phyloP scores from a whole-genome alignment of 139 green algal species.

The Chlamydomonas sp. region DNA sequence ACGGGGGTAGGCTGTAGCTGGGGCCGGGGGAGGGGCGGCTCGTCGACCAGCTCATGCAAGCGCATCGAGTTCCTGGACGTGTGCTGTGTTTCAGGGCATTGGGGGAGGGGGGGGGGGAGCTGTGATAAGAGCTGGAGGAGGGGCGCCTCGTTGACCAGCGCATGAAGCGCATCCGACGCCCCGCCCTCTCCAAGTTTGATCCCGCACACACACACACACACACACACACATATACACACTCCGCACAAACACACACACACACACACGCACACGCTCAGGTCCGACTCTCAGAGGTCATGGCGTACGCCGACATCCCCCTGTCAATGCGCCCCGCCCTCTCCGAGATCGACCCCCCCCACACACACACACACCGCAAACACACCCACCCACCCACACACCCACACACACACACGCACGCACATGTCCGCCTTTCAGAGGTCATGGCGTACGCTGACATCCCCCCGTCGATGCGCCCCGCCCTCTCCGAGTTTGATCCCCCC shows the following conservation, averaged over 20 bases:
- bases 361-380: no score
- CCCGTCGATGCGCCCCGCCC: constrained; percentile 45
- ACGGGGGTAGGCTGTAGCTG: constrained; percentile 47
- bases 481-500: constrained; percentile 41
- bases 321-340: constrained; percentile 47
- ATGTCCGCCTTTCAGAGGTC: constrained; percentile 46
- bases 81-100: no score
- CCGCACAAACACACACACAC: no score
- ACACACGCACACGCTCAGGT: no score
- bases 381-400: no score
- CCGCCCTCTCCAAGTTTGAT: constrained; percentile 39
- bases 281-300: constrained; percentile 52
- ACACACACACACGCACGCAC: no score
- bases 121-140: constrained; percentile 34
- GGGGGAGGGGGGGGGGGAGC: no score
- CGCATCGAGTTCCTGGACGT: constrained; percentile 56
- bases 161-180: constrained; percentile 39
- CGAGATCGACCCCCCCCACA: constrained; percentile 30
- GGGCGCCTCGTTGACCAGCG: constrained; percentile 48
- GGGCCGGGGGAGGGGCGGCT: constrained; percentile 38
- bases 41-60: constrained; percentile 48
- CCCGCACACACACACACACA: no score
- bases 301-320: constrained; percentile 53
- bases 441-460: constrained; percentile 61
- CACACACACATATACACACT: no score